Base-by-base conservation (phyloP, 2,329 filamentous ascomycete genomes). In the Epicoccum sorghinum region DNA sequence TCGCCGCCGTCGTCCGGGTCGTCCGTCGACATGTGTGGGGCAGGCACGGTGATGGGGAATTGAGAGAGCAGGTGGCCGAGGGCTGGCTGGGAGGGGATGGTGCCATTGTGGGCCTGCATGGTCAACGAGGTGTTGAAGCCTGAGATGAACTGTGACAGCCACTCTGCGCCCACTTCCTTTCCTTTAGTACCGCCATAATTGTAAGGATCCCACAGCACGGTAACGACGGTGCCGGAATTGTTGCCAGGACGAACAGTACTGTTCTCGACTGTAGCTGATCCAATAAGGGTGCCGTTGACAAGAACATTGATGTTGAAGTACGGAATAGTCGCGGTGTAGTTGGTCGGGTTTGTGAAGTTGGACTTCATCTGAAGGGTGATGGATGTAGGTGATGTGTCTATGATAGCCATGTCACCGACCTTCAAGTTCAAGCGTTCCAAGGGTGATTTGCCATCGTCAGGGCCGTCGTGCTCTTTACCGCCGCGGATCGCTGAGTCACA, bases 331-430 rank as follows among this genome's bases (percentile, higher is more conserved):
- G 91, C 93, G 4, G 90, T 87, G 72, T 98, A 97, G 4, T 87
- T 83, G 0, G 93, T 96, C 1, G 93, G 93, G 68, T 99, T 99
- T 4, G 90, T 96, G 56, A 96, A 82, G 69, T 95, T 96, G 66
- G 96, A 82, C 35, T 80, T 77, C 12, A 90, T 89, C 66, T 86
- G 81, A 32, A 98, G 77, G 18, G 83, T 85, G 41, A 97, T 80
- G 3, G 89, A 89, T 3, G 86, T 85, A 32, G 83, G 78, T 1
- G 88, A 88, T 0, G 92, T 96, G 51, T 89, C 85, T 36, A 89
- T 70, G 52, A 98, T 85, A 60, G 83, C 82, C 32, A 98, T 76
- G 57, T 89, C 86, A 51, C 86, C 86, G 53, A 96, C 79, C 64
- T 86, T 83, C 13, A 91, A 90, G 35, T 78, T 75, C 32, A 86